These are phyloP conservation scores for Cornus kousa DNA, from an alignment of 148 eudicot genomes.

Conservation along the genomic window DNA sequence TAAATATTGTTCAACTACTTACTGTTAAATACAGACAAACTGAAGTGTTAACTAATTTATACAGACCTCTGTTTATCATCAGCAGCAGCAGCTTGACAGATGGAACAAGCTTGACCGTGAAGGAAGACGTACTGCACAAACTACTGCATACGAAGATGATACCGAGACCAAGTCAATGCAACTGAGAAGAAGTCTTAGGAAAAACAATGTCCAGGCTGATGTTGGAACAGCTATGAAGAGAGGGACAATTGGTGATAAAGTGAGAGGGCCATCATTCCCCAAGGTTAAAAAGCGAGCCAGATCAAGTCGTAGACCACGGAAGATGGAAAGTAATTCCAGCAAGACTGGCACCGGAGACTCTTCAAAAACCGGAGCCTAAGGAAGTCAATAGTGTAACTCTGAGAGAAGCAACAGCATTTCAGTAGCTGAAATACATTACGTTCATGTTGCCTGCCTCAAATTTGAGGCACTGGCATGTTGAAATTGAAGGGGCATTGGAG, in stretches of 20 bases:
- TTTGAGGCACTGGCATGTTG: no score
- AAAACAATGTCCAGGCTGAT: neutral
- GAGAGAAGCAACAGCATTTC: neutral
- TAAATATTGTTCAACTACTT: slow-evolving; percentile 8
- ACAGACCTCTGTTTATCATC: neutral
- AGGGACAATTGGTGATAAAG: slow-evolving; percentile 31
- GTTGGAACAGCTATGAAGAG: slow-evolving; percentile 14
- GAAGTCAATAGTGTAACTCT: neutral
- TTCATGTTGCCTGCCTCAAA: no score
- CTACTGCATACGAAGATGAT: slow-evolving; percentile 16
- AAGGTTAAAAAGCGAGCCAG: neutral
- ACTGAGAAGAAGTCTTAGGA: neutral
- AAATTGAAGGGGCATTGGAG: no score
- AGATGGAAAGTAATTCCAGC: neutral
- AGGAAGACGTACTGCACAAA: slow-evolving; percentile 17
- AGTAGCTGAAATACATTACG: neutral
- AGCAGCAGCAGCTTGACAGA: no score
- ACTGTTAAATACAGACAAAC: neutral
- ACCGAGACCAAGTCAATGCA: neutral
- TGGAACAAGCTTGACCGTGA: slow-evolving; percentile 16
- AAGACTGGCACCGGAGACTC: neutral
- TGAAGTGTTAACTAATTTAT: neutral
- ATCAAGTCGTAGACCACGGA: neutral
- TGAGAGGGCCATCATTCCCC: slow-evolving; percentile 33
- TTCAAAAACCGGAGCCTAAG: neutral